A percentile compares a stretch with the other conserved stretches of the same genome.
Conservation (phyloP, 805 yeast species). For the Ogataea dorogensis region DNA sequence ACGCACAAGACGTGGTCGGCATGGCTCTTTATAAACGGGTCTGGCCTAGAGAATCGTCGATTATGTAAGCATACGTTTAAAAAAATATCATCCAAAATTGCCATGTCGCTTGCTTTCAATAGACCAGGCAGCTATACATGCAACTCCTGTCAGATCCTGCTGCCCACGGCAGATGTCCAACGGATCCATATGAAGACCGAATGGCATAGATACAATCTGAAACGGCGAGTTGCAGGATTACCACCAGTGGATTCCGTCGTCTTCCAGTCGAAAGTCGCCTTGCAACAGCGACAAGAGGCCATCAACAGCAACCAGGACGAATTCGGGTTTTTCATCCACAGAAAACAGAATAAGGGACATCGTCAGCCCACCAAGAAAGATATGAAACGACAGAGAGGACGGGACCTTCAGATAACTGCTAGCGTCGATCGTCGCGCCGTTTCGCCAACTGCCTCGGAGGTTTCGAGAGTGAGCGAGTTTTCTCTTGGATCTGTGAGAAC, state of each 20-base stretch:
- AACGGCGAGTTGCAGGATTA: constrained; percentile 86
- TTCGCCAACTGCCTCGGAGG: constrained; percentile 56
- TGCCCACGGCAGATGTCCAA: constrained; percentile 79
- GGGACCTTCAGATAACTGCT: constrained; percentile 16
- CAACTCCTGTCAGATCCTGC: constrained; percentile 83
- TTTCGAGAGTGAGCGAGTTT: constrained; percentile 54
- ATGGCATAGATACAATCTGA: constrained; percentile 95
- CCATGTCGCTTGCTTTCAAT: constrained; percentile 16
- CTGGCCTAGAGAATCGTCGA: constrained; percentile 69
- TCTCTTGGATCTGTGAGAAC: constrained; percentile 42
- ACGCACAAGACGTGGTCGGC: constrained; percentile 89
- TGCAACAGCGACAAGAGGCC: constrained; percentile 25
- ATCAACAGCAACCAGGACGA: constrained; percentile 45
- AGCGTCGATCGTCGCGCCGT: constrained; percentile 31
- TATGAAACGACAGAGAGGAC: constrained; percentile 35
- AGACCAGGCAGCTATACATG: constrained; percentile 53
- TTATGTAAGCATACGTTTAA: constrained; percentile 9
- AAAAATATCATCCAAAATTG: constrained; percentile 3
- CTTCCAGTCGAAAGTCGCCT: constrained; percentile 31
- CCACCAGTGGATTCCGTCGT: constrained; percentile 50
- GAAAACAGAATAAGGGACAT: constrained; percentile 27
- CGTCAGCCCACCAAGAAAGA: constrained; percentile 43
- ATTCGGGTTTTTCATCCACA: constrained; percentile 46
- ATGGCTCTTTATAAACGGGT: constrained; percentile 92
- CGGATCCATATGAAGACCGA: constrained; percentile 95